Base-by-base conservation (phyloP, 495 filamentous ascomycete genomes). In the Beverwykella pulmonaria region DNA sequence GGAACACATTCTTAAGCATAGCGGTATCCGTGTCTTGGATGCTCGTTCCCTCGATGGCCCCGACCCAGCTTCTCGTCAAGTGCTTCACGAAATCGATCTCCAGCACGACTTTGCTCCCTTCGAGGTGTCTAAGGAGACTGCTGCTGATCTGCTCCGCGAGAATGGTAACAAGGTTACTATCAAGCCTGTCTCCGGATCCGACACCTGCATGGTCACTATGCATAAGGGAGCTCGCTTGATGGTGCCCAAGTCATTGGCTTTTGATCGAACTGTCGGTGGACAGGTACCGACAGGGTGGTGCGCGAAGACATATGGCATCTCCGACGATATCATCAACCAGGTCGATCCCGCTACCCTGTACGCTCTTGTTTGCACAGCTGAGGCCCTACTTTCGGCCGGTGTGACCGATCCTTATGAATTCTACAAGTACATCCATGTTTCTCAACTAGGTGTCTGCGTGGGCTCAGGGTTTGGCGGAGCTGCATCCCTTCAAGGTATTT, bases 391-490 rank as follows among this genome's bases (percentile, higher is more conserved):
- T 47, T 86, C 91, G 0, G 86, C 92, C 53, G 93, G 93, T 86
- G 91, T 98, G 75, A 97, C 92, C 14, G 93, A 98, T 76, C 93
- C 93, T 19, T 98, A 96, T 73, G 93, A 98, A 77, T 97, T 98
- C 78, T 98, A 98, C 84, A 92, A 96, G 79, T 97, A 98, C 72
- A 93, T 98, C 64, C 93, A 98, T 76, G 84, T 98, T 52, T 96
- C 93, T 2, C 91, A 98, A 75, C 88, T 98, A 39, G 93, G 93
- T 76, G 97, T 97, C 81, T 96, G 92, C 77, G 84, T 98, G 64
- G 93, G 93, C 74, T 97, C 93, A 12, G 93, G 93, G 79, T 91
- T 97, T 77, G 93, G 93, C 82, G 93, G 93, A 77, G 90, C 90
- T 58, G 84, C 86, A 68, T 93, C 93, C 54, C 83, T 97, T 64